A percentile compares a stretch with the other conserved stretches of the same genome.
phyloP scores from a whole-genome alignment of 1,139 yeast species.

The Geotrichum armillariae region DNA sequence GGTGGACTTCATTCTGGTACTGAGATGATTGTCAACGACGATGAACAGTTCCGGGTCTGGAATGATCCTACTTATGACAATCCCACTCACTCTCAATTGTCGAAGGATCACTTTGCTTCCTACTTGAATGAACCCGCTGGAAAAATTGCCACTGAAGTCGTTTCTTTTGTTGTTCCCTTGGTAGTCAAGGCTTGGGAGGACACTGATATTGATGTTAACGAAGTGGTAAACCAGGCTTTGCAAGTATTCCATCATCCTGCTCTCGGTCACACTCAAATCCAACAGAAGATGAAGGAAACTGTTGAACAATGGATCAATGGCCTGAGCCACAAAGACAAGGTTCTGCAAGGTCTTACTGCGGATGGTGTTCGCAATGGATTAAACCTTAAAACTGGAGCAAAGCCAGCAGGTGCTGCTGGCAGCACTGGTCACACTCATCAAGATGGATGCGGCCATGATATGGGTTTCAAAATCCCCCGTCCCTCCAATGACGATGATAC shows the following conservation, averaged over 20 bases:
- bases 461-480: conserved; percentile 18
- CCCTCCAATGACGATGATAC: conserved; percentile 3
- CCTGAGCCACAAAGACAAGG: conserved; percentile 20
- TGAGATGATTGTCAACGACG: conserved; percentile 28
- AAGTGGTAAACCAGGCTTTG: conserved; percentile 24
- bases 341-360: conserved; percentile 26
- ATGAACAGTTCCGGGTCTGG: conserved; percentile 33
- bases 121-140: conserved; percentile 46
- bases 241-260: conserved; percentile 33
- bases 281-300: conserved; percentile 26
- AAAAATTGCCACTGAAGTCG: conserved; percentile 49
- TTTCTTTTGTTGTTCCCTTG: conserved; percentile 54
- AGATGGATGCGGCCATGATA: conserved; percentile 20
- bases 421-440: conserved; percentile 14
- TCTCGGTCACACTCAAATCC: conserved; percentile 25
- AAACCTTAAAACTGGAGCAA: conserved; percentile 14
- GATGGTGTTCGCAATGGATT: conserved; percentile 29
- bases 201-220: conserved; percentile 20
- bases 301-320: conserved; percentile 27
- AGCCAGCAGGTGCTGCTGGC: neutral
- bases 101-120: conserved; percentile 33
- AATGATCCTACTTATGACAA: conserved; percentile 27
- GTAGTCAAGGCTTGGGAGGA: conserved; percentile 37
- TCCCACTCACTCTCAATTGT: conserved; percentile 33
- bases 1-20: conserved; percentile 28